Percentiles rank a stretch among this genome's conserved stretches.
Evolutionary conservation across 805 yeast species (phyloP).

Genomic region (Trichomonascus vanleenenianus): DNA sequence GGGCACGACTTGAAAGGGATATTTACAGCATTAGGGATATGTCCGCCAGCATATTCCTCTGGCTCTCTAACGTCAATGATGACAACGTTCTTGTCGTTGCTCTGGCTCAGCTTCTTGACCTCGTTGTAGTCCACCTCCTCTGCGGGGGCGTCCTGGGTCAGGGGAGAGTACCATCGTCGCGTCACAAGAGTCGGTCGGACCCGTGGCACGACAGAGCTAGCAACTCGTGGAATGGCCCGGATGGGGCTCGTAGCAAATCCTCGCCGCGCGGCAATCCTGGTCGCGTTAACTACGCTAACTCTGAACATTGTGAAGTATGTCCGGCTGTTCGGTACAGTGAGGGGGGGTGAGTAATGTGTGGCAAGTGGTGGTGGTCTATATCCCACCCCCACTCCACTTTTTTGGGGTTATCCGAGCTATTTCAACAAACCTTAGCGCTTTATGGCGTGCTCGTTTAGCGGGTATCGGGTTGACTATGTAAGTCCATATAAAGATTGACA

Average conservation of each 20-base stretch:
- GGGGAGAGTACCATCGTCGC: conserved; percentile 19
- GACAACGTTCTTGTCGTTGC: conserved; percentile 43
- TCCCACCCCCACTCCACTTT: no score
- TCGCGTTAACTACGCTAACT: no score
- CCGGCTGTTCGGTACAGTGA: no score
- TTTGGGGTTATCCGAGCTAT: no score
- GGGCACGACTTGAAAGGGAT: conserved; percentile 88
- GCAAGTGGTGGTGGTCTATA: no score
- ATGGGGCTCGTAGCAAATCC: not conserved
- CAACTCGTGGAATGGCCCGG: not conserved
- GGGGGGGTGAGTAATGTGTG: no score
- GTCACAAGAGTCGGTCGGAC: not conserved
- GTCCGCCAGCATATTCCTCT: conserved; percentile 61
- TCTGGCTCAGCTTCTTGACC: conserved; percentile 39
- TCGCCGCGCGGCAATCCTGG: not conserved
- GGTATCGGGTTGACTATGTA: no score
- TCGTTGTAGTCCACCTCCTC: conserved; percentile 45
- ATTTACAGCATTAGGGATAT: conserved; percentile 77
- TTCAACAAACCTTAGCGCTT: no score
- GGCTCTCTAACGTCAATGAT: conserved; percentile 93
- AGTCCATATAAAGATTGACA: no score
- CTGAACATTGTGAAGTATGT: no score
- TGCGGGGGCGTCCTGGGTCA: conserved; percentile 35
- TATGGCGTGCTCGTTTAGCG: no score
- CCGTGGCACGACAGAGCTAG: not conserved